phyloP scores from a whole-genome alignment of 2,329 filamentous ascomycete species.

The Didymella lethalis region DNA sequence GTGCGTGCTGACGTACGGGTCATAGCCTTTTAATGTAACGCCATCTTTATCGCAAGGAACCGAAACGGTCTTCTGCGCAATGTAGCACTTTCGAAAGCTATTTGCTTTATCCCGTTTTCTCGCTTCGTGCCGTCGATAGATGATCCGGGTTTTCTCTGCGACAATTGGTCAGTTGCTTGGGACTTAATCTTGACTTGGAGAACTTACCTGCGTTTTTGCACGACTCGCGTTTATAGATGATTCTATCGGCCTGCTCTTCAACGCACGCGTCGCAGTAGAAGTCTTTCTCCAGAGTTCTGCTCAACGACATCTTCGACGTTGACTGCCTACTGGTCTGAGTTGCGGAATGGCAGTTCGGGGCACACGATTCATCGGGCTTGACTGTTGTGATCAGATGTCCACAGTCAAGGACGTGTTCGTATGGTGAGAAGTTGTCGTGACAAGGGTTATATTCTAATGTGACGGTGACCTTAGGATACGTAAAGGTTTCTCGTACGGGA shows the following conservation, averaged over 20 bases:
- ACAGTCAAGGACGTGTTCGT: neutral
- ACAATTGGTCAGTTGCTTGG: neutral
- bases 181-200: no score
- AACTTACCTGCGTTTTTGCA: slow-evolving; percentile 2
- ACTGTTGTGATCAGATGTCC: slow-evolving; percentile 5
- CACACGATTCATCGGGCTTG: neutral
- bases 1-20: slow-evolving; percentile 9
- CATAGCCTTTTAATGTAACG: neutral
- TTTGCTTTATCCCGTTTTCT: slow-evolving; percentile 6
- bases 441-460: neutral
- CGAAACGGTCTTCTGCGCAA: slow-evolving; percentile 18
- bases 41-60: slow-evolving; percentile 23
- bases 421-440: neutral
- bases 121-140: neutral
- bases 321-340: neutral
- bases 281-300: neutral
- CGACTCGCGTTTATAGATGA: neutral
- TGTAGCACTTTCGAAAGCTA: slow-evolving; percentile 24
- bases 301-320: neutral
- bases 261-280: slow-evolving; percentile 12
- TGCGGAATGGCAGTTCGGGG: neutral
- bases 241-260: neutral
- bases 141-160: neutral
- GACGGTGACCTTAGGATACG: neutral
- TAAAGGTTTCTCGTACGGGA: neutral